Evolutionary conservation across 306 rosid species (phyloP).

Genomic region (Trifolium repens): DNA sequence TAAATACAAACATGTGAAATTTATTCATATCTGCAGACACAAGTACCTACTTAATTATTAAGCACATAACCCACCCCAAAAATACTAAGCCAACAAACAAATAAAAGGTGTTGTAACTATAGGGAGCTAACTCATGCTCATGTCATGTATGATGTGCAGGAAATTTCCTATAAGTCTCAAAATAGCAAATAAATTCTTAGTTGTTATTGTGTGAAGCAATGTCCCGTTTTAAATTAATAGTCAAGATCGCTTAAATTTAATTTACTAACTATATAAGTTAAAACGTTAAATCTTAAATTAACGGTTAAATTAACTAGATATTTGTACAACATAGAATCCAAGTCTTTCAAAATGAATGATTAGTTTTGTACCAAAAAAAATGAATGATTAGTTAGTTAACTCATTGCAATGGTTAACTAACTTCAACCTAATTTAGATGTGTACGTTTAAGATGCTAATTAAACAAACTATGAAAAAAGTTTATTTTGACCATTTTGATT

Average conservation of each 20-base stretch:
- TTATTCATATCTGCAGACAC: conserved; percentile 48
- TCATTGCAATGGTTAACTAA: conserved; percentile 31
- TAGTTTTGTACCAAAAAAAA: neutral
- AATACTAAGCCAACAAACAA: conserved; percentile 15
- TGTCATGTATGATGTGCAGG: neutral
- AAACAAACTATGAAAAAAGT: neutral
- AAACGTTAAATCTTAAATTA: too few relatives aligned
- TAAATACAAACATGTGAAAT: conserved; percentile 56
- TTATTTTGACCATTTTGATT: conserved; percentile 10
- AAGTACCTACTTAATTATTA: conserved; percentile 35
- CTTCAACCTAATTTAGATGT: neutral
- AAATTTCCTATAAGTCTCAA: neutral
- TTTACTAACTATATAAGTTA: too few relatives aligned
- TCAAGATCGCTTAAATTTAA: too few relatives aligned
- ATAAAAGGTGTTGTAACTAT: conserved; percentile 1
- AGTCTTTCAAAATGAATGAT: neutral
- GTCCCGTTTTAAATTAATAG: too few relatives aligned
- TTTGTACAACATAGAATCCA: too few relatives aligned
- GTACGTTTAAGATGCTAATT: neutral
- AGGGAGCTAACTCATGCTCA: conserved; percentile 22
- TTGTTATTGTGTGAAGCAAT: neutral
- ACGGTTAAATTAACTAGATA: too few relatives aligned
- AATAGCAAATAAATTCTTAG: neutral
- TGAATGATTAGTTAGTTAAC: neutral
- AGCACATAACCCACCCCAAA: conserved; percentile 20